Evolutionary conservation across 148 eudicot genomes (phyloP).

Genomic region (Chenopodium formosanum): DNA sequence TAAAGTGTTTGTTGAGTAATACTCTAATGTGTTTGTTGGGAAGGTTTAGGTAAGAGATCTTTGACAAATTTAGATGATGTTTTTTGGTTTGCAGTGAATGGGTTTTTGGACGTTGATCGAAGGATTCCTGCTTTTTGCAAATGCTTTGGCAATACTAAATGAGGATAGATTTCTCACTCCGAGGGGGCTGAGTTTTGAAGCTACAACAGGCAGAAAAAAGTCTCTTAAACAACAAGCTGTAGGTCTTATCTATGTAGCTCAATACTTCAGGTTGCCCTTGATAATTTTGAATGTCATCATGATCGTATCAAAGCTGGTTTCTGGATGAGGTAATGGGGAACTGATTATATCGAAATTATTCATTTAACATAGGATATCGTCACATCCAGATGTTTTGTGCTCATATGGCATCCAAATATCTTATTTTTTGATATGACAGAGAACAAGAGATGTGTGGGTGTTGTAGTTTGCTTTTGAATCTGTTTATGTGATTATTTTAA

Average conservation of each 20-base stretch:
- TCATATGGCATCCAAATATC: not conserved
- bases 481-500: not conserved
- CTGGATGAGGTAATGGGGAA: conserved; percentile 47
- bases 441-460: not conserved
- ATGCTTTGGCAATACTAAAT: conserved; percentile 79
- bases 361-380: not conserved
- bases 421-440: not conserved
- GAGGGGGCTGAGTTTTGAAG: conserved; percentile 81
- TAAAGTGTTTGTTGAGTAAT: not conserved
- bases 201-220: conserved; percentile 49
- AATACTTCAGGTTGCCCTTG: conserved; percentile 72
- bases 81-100: conserved; percentile 42
- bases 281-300: conserved; percentile 59
- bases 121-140: conserved; percentile 84
- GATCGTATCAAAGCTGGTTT: conserved; percentile 63
- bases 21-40: not conserved
- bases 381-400: not conserved
- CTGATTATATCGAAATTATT: not conserved
- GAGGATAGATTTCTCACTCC: conserved; percentile 87
- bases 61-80: not conserved
- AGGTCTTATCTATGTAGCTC: conserved; percentile 78
- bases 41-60: not conserved
- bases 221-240: conserved; percentile 64
- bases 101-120: conserved; percentile 83
- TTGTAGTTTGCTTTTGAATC: not conserved